Evolutionary conservation across 306 rosid species (phyloP).

Genomic region (Lathyrus sativus): DNA sequence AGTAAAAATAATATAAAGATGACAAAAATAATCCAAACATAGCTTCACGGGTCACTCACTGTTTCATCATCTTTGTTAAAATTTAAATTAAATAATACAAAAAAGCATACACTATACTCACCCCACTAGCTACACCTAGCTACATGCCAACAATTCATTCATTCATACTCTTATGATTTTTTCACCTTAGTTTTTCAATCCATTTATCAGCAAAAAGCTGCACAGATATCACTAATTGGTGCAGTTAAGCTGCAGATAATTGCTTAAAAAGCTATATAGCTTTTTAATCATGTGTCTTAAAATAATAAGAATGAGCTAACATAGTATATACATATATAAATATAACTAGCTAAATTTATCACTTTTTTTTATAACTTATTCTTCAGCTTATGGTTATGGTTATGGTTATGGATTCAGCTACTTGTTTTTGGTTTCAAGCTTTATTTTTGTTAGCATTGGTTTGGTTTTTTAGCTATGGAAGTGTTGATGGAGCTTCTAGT

Average conservation of each 20-base stretch:
- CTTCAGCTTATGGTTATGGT: background rate
- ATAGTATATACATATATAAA: background rate
- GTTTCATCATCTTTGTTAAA: constrained; percentile 33
- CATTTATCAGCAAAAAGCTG: constrained; percentile 41
- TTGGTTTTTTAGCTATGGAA: constrained; percentile 39
- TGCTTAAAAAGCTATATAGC: constrained; percentile 40
- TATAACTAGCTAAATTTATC: constrained; percentile 29
- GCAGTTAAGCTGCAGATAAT: constrained; percentile 32
- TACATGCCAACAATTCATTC: constrained; percentile 41
- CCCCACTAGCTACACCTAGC: constrained; percentile 40
- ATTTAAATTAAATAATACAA: constrained; percentile 17
- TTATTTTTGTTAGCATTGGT: constrained; percentile 36
- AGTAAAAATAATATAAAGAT: constrained; percentile 40
- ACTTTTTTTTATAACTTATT: constrained; percentile 19
- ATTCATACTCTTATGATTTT: constrained; percentile 32
- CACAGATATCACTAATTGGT: constrained; percentile 9
- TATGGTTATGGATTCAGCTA: constrained; percentile 42
- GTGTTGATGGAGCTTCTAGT: constrained; percentile 42
- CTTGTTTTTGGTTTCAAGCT: constrained; percentile 39
- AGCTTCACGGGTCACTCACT: constrained; percentile 73
- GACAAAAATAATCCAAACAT: constrained; percentile 59
- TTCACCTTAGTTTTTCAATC: constrained; percentile 30
- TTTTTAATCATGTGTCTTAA: constrained; percentile 36
- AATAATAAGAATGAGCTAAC: constrained; percentile 26
- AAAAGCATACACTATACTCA: constrained; percentile 10